phyloP scores from a whole-genome alignment of 1,139 yeast species.

The Saccharomyces hybrid region DNA sequence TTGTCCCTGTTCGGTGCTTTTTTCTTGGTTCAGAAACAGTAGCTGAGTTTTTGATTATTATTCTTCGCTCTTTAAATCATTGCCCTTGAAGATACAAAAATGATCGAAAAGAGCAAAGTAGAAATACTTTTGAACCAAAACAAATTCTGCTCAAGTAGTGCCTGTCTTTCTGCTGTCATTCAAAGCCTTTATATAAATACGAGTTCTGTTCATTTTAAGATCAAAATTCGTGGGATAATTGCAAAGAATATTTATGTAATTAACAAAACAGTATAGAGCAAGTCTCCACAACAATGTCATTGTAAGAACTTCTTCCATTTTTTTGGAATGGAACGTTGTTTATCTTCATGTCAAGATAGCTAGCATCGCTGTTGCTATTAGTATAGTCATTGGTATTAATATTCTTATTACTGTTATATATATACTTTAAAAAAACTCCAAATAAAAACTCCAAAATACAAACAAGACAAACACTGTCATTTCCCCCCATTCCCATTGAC shows the following conservation, averaged over 20 bases:
- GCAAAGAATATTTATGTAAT: neutral
- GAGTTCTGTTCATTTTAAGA: too few species aligned
- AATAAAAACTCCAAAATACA: neutral
- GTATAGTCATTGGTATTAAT: neutral
- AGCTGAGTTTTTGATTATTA: neutral
- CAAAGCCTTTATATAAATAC: too few species aligned
- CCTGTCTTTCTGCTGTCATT: too few species aligned
- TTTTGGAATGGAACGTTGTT: too few species aligned
- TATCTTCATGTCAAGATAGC: too few species aligned
- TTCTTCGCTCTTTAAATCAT: neutral
- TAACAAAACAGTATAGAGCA: neutral
- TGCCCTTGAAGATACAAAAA: neutral
- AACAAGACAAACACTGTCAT: neutral
- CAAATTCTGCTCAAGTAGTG: too few species aligned
- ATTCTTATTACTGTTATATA: neutral
- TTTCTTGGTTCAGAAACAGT: neutral
- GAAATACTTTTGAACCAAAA: neutral
- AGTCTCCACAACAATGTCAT: too few species aligned
- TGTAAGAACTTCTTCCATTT: too few species aligned
- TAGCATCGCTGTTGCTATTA: neutral
- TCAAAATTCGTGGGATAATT: neutral
- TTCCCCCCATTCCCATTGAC: neutral
- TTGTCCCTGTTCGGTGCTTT: neutral
- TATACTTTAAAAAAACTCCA: neutral
- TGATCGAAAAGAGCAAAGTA: neutral